These are phyloP conservation scores for Paramyrothecium sp. DNA, from an alignment of 2,329 filamentous ascomycete genomes.

Conservation along the genomic window DNA sequence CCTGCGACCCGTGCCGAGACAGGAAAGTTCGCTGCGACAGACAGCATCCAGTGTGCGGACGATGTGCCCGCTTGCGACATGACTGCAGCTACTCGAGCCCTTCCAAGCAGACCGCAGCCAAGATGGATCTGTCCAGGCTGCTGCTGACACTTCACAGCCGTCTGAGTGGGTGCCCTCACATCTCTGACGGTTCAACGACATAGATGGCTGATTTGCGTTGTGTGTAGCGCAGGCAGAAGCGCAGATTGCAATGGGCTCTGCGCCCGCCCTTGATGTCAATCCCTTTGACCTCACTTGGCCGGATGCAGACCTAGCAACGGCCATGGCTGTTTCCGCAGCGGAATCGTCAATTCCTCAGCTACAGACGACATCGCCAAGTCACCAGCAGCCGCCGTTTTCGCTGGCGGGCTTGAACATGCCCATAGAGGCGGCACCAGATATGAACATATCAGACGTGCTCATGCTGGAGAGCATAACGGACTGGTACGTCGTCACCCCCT, in stretches of 20 bases:
- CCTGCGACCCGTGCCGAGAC: conserved; percentile 5
- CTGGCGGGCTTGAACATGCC: background rate
- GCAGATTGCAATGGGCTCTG: conserved; percentile 3
- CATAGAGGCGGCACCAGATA: background rate
- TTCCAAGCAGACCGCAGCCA: conserved; percentile 3
- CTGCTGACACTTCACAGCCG: background rate
- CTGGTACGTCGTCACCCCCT: background rate
- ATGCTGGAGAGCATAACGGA: background rate
- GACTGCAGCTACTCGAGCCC: conserved; percentile 4
- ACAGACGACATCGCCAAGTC: background rate
- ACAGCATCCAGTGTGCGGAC: conserved; percentile 1
- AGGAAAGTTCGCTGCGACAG: conserved; percentile 7
- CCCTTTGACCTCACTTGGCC: background rate
- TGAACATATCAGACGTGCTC: background rate
- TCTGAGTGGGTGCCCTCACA: conserved; percentile 1
- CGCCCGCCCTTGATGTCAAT: background rate
- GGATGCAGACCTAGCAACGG: background rate
- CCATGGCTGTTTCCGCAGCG: background rate
- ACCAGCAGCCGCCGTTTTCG: background rate
- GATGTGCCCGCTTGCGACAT: conserved; percentile 4
- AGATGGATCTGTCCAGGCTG: conserved; percentile 4
- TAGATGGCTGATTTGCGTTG: background rate
- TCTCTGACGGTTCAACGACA: too few species aligned
- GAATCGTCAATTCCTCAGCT: background rate
- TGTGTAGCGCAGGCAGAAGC: conserved; percentile 5